phyloP scores from a whole-genome alignment of 352 stramenopile genomes.

The Phytopythium delawarense region DNA sequence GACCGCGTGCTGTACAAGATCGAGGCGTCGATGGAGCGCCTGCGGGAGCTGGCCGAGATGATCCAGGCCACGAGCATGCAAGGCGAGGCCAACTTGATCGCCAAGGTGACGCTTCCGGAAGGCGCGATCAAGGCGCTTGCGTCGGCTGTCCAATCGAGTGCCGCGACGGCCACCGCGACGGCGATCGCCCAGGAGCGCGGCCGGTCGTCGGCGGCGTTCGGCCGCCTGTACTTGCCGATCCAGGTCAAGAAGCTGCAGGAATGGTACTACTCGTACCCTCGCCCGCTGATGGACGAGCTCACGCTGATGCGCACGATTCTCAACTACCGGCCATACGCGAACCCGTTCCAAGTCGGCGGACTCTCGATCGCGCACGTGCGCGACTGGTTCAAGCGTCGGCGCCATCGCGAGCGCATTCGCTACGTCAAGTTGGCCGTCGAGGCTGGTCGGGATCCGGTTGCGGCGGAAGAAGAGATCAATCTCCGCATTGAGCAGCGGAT shows the following conservation, averaged over 20 bases:
- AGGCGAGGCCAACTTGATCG: slow-evolving; percentile 71
- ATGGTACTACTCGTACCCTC: slow-evolving; percentile 82
- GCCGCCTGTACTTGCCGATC: slow-evolving; percentile 49
- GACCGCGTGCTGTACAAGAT: slow-evolving; percentile 75
- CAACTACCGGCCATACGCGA: slow-evolving; percentile 75
- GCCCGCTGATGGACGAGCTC: slow-evolving; percentile 71
- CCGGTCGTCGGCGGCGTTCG: slow-evolving; percentile 44
- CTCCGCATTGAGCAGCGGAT: slow-evolving; percentile 77
- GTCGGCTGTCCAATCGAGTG: slow-evolving; percentile 54
- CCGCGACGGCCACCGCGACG: slow-evolving; percentile 53
- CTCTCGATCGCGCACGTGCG: slow-evolving; percentile 68
- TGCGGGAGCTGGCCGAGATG: slow-evolving; percentile 73
- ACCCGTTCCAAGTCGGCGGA: slow-evolving; percentile 53
- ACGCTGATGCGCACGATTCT: slow-evolving; percentile 83
- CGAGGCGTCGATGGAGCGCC: slow-evolving; percentile 59
- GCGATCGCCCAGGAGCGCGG: slow-evolving; percentile 73
- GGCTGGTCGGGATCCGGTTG: slow-evolving; percentile 45
- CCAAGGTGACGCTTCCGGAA: slow-evolving; percentile 64
- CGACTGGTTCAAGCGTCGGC: slow-evolving; percentile 85
- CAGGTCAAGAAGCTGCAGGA: slow-evolving; percentile 80
- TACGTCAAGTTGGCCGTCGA: slow-evolving; percentile 75
- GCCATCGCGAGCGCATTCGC: slow-evolving; percentile 72
- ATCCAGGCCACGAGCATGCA: slow-evolving; percentile 85
- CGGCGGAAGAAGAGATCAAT: slow-evolving; percentile 75
- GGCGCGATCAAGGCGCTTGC: slow-evolving; percentile 56